Evolutionary conservation across 495 filamentous ascomycete species (phyloP), one percentile per base, ranked within the genome.

Genomic region (Platismatia glauca): DNA sequence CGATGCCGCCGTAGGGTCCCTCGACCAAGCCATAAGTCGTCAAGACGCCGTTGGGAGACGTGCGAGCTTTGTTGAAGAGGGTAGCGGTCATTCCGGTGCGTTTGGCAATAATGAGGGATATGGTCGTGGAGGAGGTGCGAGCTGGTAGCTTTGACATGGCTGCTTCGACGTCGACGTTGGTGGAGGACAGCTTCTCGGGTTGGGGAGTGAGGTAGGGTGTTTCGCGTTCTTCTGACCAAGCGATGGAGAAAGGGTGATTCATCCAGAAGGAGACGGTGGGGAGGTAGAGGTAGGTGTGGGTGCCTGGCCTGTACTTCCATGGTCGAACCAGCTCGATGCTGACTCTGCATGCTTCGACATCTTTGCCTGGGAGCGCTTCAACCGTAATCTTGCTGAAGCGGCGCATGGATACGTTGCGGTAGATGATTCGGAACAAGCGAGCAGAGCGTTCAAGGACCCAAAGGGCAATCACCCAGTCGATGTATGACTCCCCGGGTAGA

Each of bases 261-360:
- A 84, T 82, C 84, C 84, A 90, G 66, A 84, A 79, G 27, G 87
- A 83, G 64, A 96, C 72, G 13, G 76, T 75, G 7, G 91, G 91
- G 71, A 96, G 82, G 74, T 94, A 95, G 50, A 90, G 75, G 68
- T 88, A 95, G 46, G 89, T 84, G 70, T 94, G 89, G 68, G 88
- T 84, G 50, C 91, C 89, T 4, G 91, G 84, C 65, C 78, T 76
- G 76, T 91, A 85, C 46, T 75, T 76, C 79, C 90, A 90, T 35
- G 85, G 86, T 53, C 86, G 86, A n/a, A 88, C 81, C 70, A 95
- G 81, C 59, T 84, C 82, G 62, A 93, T 85, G 8, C 88, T 95
- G 16, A 83, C 78, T 44, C 77, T 71, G 70, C 77, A 82, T 66
- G 79, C 80, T 58, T 64, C 60, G 27, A 57, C 37, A 18, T 29